phyloP scores from a whole-genome alignment of 371 early-diverging fungal species.

The Lichtheimia hyalospora region DNA sequence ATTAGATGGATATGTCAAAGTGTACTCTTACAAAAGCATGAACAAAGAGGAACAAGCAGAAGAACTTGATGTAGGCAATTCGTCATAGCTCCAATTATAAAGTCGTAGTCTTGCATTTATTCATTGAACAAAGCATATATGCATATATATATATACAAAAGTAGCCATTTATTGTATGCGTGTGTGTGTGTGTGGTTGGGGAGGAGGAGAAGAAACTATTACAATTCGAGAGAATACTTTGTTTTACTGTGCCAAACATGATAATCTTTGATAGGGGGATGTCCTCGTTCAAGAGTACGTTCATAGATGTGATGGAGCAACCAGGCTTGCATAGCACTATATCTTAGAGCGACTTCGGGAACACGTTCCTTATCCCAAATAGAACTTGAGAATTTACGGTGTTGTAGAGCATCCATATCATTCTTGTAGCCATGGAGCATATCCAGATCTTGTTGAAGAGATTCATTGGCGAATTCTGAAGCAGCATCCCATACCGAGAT shows the following conservation, averaged over 20 bases:
- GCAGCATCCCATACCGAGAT: too few relatives aligned
- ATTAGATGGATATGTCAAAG: slow-evolving; percentile 27
- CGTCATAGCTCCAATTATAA: slow-evolving; percentile 4
- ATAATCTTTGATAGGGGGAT: background rate
- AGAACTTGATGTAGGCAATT: slow-evolving; percentile 12
- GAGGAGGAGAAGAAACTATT: background rate
- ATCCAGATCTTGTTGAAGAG: too few relatives aligned
- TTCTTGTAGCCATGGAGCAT: too few relatives aligned
- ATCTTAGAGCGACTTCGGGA: slow-evolving; percentile 9
- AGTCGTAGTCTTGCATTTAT: background rate
- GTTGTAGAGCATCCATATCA: background rate
- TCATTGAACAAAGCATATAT: background rate
- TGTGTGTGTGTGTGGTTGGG: background rate
- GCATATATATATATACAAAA: background rate
- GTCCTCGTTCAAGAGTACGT: background rate
- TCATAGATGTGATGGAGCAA: background rate
- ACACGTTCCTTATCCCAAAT: slow-evolving; percentile 25
- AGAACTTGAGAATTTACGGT: slow-evolving; percentile 21
- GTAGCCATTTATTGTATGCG: slow-evolving; percentile 4
- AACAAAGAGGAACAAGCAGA: slow-evolving; percentile 2
- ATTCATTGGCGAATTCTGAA: too few relatives aligned
- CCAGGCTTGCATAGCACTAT: slow-evolving; percentile 30
- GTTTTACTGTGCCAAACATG: background rate
- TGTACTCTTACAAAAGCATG: slow-evolving; percentile 31
- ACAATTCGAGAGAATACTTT: background rate